Percentiles rank a stretch among this genome's conserved stretches.
These are phyloP conservation scores for Pythium rhizo-oryzae DNA, from an alignment of 352 stramenopile genomes.

Conservation along the genomic window DNA sequence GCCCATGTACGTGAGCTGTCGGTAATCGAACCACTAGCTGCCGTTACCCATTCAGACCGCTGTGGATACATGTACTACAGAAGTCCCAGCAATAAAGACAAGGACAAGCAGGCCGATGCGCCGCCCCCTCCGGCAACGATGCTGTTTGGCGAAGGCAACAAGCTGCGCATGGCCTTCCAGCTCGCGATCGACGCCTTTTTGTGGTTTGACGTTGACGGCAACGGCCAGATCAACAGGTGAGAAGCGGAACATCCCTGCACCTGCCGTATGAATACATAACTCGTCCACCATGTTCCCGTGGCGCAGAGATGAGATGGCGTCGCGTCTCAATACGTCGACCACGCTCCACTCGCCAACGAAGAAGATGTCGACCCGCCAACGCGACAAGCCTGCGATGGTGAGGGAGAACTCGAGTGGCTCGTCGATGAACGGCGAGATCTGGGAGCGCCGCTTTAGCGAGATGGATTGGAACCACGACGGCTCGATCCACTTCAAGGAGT, in stretches of 20 bases:
- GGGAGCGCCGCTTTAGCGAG: slow-evolving; percentile 82
- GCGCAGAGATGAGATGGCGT: slow-evolving; percentile 58
- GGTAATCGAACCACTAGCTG: background rate
- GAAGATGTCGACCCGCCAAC: slow-evolving; percentile 52
- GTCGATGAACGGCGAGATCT: slow-evolving; percentile 71
- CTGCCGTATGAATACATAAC: slow-evolving; percentile 10
- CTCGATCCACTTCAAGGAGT: slow-evolving; percentile 89
- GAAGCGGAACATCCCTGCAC: slow-evolving; percentile 38
- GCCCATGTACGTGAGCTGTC: slow-evolving; percentile 46
- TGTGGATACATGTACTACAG: too few species aligned
- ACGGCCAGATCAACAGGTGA: slow-evolving; percentile 75
- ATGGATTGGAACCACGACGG: slow-evolving; percentile 90
- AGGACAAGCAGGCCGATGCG: background rate
- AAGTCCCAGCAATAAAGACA: slow-evolving; percentile 24
- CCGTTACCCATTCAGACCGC: background rate
- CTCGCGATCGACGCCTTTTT: slow-evolving; percentile 84
- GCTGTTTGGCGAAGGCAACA: slow-evolving; percentile 85
- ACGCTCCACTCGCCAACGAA: slow-evolving; percentile 79
- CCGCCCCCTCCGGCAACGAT: slow-evolving; percentile 29
- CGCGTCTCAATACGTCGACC: slow-evolving; percentile 62
- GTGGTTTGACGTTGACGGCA: slow-evolving; percentile 83
- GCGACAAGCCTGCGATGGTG: slow-evolving; percentile 16
- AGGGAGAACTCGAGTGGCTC: slow-evolving; percentile 26
- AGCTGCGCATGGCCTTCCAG: slow-evolving; percentile 78
- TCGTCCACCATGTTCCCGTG: background rate